phyloP scores from a whole-genome alignment of 2,329 filamentous ascomycete species.

The Colletotrichum viniferum region DNA sequence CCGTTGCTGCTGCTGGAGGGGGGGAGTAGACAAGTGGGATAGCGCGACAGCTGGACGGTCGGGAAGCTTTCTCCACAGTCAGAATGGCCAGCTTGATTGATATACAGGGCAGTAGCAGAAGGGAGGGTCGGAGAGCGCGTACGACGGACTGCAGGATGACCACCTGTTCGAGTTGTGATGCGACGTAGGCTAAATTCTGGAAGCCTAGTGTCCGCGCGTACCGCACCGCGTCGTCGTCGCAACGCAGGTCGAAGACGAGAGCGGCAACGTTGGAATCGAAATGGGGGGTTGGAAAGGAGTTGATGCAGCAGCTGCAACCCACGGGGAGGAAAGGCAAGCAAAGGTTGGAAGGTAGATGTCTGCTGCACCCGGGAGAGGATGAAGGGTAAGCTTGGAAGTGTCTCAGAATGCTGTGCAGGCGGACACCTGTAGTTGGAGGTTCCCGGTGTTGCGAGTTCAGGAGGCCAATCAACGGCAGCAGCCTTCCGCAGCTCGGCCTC shows the following conservation, averaged over 20 bases:
- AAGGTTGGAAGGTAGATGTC: not conserved
- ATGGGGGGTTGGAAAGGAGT: not conserved
- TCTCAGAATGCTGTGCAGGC: constrained; percentile 6
- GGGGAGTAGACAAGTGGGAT: not conserved
- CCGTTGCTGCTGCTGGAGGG: not conserved
- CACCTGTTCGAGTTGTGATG: constrained; percentile 10
- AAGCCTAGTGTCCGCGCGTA: constrained; percentile 20
- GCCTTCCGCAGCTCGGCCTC: not conserved
- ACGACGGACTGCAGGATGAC: not conserved
- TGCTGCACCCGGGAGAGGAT: not conserved
- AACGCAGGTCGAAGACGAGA: not conserved
- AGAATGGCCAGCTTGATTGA: constrained; percentile 4
- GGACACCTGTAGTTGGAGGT: not conserved
- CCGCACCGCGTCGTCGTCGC: constrained; percentile 13
- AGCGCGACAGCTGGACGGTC: constrained; percentile 11
- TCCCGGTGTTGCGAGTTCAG: not conserved
- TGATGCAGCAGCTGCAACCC: not conserved
- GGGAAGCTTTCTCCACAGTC: not conserved
- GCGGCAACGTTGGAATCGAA: not conserved
- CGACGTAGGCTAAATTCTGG: not conserved
- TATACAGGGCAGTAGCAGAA: not conserved
- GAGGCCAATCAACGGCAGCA: constrained; percentile 1
- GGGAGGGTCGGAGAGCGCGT: not conserved
- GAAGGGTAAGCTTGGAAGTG: constrained; percentile 8
- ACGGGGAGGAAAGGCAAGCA: not conserved